Conservation (phyloP, 2,329 filamentous ascomycete genomes). For the Penicillium sp. region DNA sequence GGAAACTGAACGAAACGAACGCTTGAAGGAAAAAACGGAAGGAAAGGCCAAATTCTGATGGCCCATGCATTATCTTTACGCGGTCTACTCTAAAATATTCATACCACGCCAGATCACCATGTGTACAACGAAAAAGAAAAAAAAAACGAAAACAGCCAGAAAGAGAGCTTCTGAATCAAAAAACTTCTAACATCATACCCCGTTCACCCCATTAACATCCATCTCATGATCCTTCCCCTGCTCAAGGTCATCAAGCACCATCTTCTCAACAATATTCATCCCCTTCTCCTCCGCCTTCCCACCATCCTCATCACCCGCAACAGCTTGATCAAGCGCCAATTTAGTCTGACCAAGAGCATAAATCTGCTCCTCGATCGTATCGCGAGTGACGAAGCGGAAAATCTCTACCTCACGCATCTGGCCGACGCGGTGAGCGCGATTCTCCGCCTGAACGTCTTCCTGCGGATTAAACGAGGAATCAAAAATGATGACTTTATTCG, state of each 20-base stretch:
- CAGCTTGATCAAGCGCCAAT: conserved; percentile 79
- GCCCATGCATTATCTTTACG: conserved; percentile 14
- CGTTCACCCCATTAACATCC: not conserved
- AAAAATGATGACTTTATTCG: conserved; percentile 97
- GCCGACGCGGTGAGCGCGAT: conserved; percentile 91
- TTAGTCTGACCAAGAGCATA: conserved; percentile 91
- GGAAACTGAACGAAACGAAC: too few species aligned
- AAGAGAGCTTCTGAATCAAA: not conserved
- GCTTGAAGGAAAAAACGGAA: too few species aligned
- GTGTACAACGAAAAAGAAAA: conserved; percentile 3
- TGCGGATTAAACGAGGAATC: conserved; percentile 98
- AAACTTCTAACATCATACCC: not conserved
- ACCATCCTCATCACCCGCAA: conserved; percentile 62
- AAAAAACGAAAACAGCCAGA: not conserved
- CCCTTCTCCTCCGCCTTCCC: conserved; percentile 44
- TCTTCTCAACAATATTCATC: conserved; percentile 46
- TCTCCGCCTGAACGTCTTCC: conserved; percentile 97
- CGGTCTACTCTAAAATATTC: conserved; percentile 11
- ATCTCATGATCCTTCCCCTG: conserved; percentile 6
- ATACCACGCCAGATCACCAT: not conserved
- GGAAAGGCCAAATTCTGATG: not conserved
- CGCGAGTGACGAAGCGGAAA: conserved; percentile 76
- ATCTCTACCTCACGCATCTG: conserved; percentile 91
- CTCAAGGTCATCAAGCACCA: conserved; percentile 52
- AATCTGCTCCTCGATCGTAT: conserved; percentile 91